These are phyloP conservation scores for Musa beccarii DNA, from an alignment of 176 grass and related monocot species.

Conservation along the genomic window DNA sequence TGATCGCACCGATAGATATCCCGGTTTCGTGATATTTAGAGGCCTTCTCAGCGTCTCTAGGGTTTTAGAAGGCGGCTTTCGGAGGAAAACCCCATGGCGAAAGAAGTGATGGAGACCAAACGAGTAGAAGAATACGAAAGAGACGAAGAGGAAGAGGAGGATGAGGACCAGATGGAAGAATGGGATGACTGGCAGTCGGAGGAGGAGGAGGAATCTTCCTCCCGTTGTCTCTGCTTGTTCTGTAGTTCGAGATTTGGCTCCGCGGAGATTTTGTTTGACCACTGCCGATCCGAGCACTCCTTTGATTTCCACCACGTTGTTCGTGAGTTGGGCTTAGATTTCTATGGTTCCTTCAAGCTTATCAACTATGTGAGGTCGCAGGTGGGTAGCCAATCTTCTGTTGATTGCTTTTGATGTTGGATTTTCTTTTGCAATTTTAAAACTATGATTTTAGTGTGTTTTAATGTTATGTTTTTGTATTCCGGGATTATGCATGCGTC, in stretches of 20 bases:
- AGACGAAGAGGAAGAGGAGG: conserved; percentile 25
- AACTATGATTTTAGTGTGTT: neutral
- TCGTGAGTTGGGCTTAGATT: conserved; percentile 49
- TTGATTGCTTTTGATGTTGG: neutral
- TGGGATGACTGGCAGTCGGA: conserved; percentile 83
- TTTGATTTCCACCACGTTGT: conserved; percentile 56
- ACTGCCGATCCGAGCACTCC: conserved; percentile 47
- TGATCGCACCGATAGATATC: neutral
- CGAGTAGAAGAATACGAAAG: neutral
- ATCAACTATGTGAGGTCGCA: conserved; percentile 74
- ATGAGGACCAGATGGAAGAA: conserved; percentile 43
- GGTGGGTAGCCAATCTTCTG: conserved; percentile 20
- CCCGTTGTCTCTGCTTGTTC: conserved; percentile 62
- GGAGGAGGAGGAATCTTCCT: conserved; percentile 20
- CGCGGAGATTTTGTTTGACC: conserved; percentile 40
- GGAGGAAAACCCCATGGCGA: neutral
- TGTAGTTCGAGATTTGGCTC: conserved; percentile 51
- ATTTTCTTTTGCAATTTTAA: neutral
- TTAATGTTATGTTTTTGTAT: neutral
- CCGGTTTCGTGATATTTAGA: neutral
- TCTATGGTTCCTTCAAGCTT: conserved; percentile 83
- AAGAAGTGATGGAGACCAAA: conserved; percentile 16
- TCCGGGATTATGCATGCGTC: neutral
- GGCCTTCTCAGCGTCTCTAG: neutral
- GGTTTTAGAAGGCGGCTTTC: neutral